These are phyloP conservation scores for Cubamyces sp. DNA, from an alignment of 768 basidiomycete species.

Conservation along the genomic window DNA sequence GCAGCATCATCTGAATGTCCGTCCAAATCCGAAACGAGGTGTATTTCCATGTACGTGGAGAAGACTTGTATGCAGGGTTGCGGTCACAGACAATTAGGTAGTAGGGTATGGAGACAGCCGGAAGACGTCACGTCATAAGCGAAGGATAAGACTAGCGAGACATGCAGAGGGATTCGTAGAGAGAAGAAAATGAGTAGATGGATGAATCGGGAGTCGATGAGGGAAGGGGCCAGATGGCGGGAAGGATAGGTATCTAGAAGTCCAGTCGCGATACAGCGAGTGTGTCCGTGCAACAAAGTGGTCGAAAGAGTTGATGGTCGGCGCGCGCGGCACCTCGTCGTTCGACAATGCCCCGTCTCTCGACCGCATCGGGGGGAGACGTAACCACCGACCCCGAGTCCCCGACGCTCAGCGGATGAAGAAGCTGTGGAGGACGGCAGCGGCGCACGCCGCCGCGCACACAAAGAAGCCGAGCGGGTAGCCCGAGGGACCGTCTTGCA, in stretches of 20 bases:
- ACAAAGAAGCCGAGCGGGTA: slow-evolving; percentile 77
- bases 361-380: too few relatives aligned
- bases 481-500: slow-evolving; percentile 67
- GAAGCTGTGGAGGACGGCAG: slow-evolving; percentile 72
- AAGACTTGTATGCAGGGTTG: background rate
- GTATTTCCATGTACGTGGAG: background rate
- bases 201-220: too few relatives aligned
- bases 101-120: background rate
- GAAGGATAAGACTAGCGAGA: background rate
- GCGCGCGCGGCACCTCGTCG: too few relatives aligned
- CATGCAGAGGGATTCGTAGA: background rate
- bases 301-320: too few relatives aligned
- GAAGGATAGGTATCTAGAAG: too few relatives aligned
- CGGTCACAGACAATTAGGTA: background rate
- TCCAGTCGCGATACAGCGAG: too few relatives aligned
- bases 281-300: too few relatives aligned
- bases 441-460: slow-evolving; percentile 61
- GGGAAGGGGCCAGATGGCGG: too few relatives aligned
- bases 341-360: too few relatives aligned
- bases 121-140: background rate
- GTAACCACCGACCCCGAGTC: too few relatives aligned
- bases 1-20: too few relatives aligned
- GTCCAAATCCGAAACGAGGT: background rate
- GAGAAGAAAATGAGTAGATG: background rate
- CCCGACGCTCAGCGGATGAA: slow-evolving; percentile 59